Evolutionary conservation across 2,329 filamentous ascomycete species (phyloP).

Genomic region (Fusarium avenaceum): DNA sequence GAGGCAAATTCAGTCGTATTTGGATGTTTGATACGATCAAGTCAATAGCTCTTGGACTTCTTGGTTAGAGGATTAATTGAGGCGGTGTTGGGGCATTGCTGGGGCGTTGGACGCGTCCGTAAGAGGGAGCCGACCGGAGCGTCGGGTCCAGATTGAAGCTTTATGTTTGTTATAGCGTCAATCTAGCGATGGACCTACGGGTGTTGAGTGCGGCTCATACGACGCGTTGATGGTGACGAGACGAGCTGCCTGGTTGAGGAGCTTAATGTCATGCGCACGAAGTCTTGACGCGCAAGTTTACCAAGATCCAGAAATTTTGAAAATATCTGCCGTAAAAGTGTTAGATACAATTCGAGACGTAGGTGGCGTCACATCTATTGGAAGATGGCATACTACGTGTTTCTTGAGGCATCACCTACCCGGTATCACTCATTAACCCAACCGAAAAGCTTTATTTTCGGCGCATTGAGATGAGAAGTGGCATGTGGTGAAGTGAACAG

Average conservation of each 20-base stretch:
- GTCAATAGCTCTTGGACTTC: conserved; percentile 2
- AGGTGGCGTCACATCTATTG: no score
- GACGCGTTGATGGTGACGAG: background rate
- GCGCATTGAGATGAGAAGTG: no score
- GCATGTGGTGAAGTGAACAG: no score
- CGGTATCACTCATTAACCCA: background rate
- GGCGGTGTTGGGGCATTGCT: conserved; percentile 25
- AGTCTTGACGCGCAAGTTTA: no score
- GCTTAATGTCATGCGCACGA: no score
- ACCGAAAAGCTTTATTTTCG: no score
- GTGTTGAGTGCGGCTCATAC: background rate
- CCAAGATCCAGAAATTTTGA: no score
- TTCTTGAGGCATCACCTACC: background rate
- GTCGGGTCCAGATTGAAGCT: background rate
- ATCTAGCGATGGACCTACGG: background rate
- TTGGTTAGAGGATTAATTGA: conserved; percentile 4
- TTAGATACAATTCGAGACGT: no score
- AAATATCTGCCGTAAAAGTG: no score
- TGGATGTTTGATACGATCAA: background rate
- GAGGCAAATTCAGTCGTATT: background rate
- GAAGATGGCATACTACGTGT: background rate
- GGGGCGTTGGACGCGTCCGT: conserved; percentile 9
- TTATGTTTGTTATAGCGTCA: background rate
- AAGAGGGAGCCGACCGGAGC: background rate
- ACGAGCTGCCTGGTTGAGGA: background rate